Evolutionary conservation across 2,329 filamentous ascomycete genomes (phyloP).

Genomic region (Didymella pinodella): DNA sequence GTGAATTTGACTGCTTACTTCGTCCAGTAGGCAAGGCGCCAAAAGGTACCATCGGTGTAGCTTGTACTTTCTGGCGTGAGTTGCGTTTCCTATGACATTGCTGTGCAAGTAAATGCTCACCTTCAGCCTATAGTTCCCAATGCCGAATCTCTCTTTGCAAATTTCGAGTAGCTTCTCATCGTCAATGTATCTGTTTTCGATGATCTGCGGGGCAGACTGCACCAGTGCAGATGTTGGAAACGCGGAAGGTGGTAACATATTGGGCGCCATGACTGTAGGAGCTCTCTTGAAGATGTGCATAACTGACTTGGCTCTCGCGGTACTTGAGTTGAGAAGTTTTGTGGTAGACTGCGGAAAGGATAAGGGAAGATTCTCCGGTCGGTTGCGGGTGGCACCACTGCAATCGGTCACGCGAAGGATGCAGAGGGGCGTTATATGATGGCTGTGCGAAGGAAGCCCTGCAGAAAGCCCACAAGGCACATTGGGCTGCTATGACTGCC

Average conservation of each 20-base stretch:
- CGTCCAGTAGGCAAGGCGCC: constrained; percentile 15
- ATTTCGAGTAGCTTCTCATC: constrained; percentile 26
- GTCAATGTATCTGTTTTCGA: constrained; percentile 32
- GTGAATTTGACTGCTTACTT: background rate
- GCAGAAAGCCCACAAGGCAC: background rate
- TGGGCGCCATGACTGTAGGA: background rate
- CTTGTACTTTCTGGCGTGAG: constrained; percentile 12
- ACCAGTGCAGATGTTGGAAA: background rate
- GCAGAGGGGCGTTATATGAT: background rate
- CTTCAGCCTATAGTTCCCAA: constrained; percentile 19
- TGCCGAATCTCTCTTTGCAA: constrained; percentile 23
- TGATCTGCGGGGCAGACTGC: constrained; percentile 21
- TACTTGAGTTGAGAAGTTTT: too few species aligned
- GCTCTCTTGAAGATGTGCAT: background rate
- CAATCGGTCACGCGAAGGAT: background rate
- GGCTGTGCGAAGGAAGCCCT: background rate
- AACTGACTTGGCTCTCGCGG: too few species aligned
- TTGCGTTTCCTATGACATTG: too few species aligned
- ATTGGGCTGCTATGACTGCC: background rate
- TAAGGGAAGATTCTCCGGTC: background rate
- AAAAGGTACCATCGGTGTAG: constrained; percentile 19
- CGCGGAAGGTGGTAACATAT: background rate
- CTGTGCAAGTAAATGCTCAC: constrained; percentile 1
- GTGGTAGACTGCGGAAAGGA: too few species aligned
- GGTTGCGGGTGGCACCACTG: background rate